A percentile compares a stretch with the other conserved stretches of the same genome.
These are phyloP conservation scores for Crithidia thermophila DNA, from an alignment of 208 protist species.

Conservation along the genomic window DNA sequence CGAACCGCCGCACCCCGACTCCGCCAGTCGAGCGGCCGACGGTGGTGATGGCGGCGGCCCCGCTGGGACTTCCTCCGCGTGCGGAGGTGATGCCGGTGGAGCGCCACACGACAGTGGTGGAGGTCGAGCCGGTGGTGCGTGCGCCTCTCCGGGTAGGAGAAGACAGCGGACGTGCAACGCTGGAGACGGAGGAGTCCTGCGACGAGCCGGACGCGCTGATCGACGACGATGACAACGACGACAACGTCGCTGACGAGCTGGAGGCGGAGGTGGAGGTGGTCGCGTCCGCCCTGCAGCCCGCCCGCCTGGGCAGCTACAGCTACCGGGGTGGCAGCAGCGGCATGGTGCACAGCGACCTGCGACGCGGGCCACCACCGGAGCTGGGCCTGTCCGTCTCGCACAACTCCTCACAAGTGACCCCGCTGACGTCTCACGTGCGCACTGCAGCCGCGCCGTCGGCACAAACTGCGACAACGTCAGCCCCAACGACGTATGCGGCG, in stretches of 20 bases:
- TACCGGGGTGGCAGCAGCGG: conserved; percentile 25
- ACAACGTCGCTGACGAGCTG: conserved; percentile 10
- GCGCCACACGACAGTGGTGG: not conserved
- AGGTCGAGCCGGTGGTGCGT: not conserved
- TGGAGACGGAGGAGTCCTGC: conserved; percentile 3
- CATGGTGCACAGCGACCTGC: conserved; percentile 34
- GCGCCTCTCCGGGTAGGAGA: not conserved
- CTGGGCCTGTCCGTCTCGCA: not conserved
- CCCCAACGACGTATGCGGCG: not conserved
- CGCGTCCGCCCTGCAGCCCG: conserved; percentile 11
- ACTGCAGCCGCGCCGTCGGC: not conserved
- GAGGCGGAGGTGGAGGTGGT: conserved; percentile 33
- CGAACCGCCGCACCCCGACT: not conserved
- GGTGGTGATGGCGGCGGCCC: conserved; percentile 1
- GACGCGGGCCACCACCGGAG: conserved; percentile 3
- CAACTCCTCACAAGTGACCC: conserved; percentile 9
- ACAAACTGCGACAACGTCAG: not conserved
- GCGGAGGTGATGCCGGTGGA: conserved; percentile 6
- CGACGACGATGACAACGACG: conserved; percentile 27
- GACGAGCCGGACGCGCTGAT: conserved; percentile 28
- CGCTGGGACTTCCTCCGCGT: conserved; percentile 16
- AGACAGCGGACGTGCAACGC: not conserved
- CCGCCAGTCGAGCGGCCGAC: not conserved
- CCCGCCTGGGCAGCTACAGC: conserved; percentile 15
- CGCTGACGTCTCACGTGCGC: not conserved